Evolutionary conservation across 1,139 yeast genomes (phyloP), one percentile per base, ranked within the genome.

Genomic region (Geotrichum fermentans): DNA sequence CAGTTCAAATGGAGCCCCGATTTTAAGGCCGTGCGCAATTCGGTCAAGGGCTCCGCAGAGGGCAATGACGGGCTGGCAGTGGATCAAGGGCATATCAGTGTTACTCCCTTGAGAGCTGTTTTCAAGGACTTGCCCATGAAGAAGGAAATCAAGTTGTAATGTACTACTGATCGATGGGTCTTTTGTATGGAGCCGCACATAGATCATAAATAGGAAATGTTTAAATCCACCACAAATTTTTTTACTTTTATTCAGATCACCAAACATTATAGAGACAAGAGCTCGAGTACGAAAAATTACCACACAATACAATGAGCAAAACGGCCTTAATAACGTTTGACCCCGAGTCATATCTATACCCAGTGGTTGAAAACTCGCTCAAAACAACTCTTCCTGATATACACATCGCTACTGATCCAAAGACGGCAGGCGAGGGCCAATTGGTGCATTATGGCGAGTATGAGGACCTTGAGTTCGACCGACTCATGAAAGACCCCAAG

Each of bases 361-460:
- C 75, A 29, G 83, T 90, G 3, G 65, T 82, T 51, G 63, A 60
- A 2, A 54, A 64, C 13, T 78, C 83, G 0, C 65, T 80, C 34
- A 41, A 55, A 20, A 62, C 59, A 29, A 22, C 20, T 21, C n/a
- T 47, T 16, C 46, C 50, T 3, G 33, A 33, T 14, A 18, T 39
- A 26, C 21, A 20, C 20, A 40, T 44, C 28, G 39, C 14, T 26
- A 29, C 34, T 5, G 7, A 10, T 3, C 44, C 54, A 33, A 34
- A 51, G 16, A 26, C 51, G 5, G 40, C 49, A 1, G 54, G 53
- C 1, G 53, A 50, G 2, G 47, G 44, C 1, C 72, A 70, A 52
- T 61, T 80, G 1, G 80, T 89, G 58, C 96, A 89, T 56, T 89
- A 79, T 62, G 92, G 88, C 13, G 97, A 92, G 49, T 92, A 92